Percentiles rank a stretch among this genome's conserved stretches.
phyloP scores from a whole-genome alignment of 306 rosid species.

The Psophocarpus tetragonolobus region DNA sequence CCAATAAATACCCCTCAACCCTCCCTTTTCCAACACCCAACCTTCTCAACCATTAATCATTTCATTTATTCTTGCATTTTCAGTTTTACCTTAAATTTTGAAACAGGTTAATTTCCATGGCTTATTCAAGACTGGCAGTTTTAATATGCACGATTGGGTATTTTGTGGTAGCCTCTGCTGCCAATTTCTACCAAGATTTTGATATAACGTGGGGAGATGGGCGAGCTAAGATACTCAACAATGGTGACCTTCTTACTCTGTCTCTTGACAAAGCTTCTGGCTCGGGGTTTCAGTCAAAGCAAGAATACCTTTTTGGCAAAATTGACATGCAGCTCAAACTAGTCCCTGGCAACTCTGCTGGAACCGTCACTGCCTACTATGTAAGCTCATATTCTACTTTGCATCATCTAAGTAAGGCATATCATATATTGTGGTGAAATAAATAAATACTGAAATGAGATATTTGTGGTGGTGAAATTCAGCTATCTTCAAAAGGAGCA shows the following conservation, averaged over 20 bases:
- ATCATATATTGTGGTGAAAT: too few species aligned
- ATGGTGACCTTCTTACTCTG: conserved; percentile 40
- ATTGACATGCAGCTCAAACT: conserved; percentile 48
- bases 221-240: conserved; percentile 33
- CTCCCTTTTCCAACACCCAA: not conserved
- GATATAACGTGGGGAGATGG: conserved; percentile 42
- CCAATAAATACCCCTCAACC: conserved; percentile 4
- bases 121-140: not conserved
- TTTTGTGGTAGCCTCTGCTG: not conserved
- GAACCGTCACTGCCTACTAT: conserved; percentile 62
- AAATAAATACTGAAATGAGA: not conserved
- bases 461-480: not conserved
- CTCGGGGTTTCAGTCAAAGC: conserved; percentile 60
- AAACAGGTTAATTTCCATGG: conserved; percentile 2
- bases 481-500: conserved; percentile 47
- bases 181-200: conserved; percentile 27
- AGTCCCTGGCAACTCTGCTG: conserved; percentile 44
- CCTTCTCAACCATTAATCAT: not conserved
- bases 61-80: not conserved
- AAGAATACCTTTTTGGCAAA: conserved; percentile 45
- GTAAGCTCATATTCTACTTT: conserved; percentile 1
- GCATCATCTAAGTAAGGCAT: too few species aligned
- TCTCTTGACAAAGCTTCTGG: conserved; percentile 62
- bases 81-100: not conserved
- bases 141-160: not conserved